Percentiles rank a stretch among this genome's conserved stretches.
phyloP scores from a whole-genome alignment of 176 grass and related monocot genomes.

The Aegilops sharonensis region DNA sequence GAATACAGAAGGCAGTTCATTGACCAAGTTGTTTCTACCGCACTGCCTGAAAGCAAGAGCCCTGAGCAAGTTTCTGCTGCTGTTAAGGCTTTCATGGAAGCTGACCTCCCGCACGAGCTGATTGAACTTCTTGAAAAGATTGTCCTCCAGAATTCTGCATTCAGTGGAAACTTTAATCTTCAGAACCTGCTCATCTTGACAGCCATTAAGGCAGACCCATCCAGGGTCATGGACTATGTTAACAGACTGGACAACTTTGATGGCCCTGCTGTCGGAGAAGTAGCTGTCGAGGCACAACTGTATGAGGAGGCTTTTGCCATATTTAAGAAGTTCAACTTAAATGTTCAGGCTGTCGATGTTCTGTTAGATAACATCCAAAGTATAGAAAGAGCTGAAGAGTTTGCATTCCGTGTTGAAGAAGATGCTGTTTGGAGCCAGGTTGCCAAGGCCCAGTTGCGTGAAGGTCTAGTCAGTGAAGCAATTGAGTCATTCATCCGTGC shows the following conservation, averaged over 20 bases:
- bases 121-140: slow-evolving; percentile 99
- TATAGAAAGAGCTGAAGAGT: slow-evolving; percentile 95
- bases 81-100: slow-evolving; percentile 98
- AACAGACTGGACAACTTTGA: slow-evolving; percentile 99
- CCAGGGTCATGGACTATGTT: slow-evolving; percentile 93
- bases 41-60: slow-evolving; percentile 95
- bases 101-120: slow-evolving; percentile 93
- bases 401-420: slow-evolving; percentile 92
- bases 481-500: slow-evolving; percentile 97
- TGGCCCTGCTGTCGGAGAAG: slow-evolving; percentile 96
- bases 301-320: slow-evolving; percentile 97
- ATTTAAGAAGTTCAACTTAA: slow-evolving; percentile 98
- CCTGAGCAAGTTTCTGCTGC: slow-evolving; percentile 99
- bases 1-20: slow-evolving; percentile 98
- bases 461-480: slow-evolving; percentile 91
- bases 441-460: slow-evolving; percentile 85
- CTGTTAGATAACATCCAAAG: slow-evolving; percentile 82
- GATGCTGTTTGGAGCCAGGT: slow-evolving; percentile 98
- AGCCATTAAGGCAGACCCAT: slow-evolving; percentile 93
- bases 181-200: slow-evolving; percentile 97
- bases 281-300: slow-evolving; percentile 86
- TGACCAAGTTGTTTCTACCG: slow-evolving; percentile 98
- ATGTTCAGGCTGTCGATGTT: slow-evolving; percentile 93
- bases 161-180: slow-evolving; percentile 95
- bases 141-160: slow-evolving; percentile 96